These are phyloP conservation scores for Platanthera guangdongensis DNA, from an alignment of 106 monocot genomes.

Conservation along the genomic window DNA sequence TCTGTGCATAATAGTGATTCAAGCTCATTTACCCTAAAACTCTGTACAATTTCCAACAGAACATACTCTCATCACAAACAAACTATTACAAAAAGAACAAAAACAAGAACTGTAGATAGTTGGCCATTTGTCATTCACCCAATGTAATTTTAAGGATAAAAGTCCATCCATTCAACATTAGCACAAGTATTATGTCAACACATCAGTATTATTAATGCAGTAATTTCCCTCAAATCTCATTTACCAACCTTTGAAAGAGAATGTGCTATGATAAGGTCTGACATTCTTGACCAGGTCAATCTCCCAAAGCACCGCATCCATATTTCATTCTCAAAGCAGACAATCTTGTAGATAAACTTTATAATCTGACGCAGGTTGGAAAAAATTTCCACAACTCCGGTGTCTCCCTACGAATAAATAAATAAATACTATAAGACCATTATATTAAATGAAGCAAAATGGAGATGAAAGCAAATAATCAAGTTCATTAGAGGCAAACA, in stretches of 20 bases:
- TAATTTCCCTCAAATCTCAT: conserved; percentile 5
- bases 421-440: neutral
- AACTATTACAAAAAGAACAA: neutral
- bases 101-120: neutral
- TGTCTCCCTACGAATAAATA: conserved; percentile 36
- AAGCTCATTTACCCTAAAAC: neutral
- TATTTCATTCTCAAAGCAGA: conserved; percentile 51
- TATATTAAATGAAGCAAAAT: neutral
- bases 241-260: conserved; percentile 81
- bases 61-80: neutral
- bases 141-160: neutral
- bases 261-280: conserved; percentile 65
- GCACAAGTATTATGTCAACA: neutral
- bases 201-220: neutral
- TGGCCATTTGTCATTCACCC: neutral
- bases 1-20: neutral
- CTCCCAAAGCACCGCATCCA: conserved; percentile 73
- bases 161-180: neutral
- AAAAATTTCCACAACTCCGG: conserved; percentile 43
- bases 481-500: neutral
- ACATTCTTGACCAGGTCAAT: conserved; percentile 79
- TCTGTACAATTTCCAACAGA: neutral
- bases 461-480: neutral
- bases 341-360: conserved; percentile 59
- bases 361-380: conserved; percentile 55